Percentiles rank a stretch among this genome's conserved stretches.
phyloP scores from a whole-genome alignment of 768 basidiomycete genomes.

The Crassisporium funariophilum region DNA sequence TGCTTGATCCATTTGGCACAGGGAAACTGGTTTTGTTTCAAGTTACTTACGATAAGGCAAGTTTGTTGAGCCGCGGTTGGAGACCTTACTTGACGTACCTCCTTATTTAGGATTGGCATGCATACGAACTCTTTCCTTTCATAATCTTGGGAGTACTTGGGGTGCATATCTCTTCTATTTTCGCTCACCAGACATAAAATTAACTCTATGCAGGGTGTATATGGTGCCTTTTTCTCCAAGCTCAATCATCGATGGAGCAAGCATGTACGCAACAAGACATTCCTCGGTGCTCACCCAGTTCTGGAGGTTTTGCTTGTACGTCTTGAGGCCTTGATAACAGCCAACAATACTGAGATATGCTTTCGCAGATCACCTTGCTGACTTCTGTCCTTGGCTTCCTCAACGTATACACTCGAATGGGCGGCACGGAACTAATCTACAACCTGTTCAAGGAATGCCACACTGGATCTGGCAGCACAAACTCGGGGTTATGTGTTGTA shows the following conservation, averaged over 20 bases:
- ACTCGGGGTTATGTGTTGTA: constrained; percentile 71
- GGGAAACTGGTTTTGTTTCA: constrained; percentile 93
- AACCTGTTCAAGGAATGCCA: constrained; percentile 89
- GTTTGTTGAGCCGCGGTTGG: constrained; percentile 5
- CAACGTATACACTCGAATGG: constrained; percentile 91
- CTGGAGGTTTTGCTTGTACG: constrained; percentile 81
- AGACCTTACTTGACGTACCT: constrained; percentile 2
- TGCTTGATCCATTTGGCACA: constrained; percentile 94
- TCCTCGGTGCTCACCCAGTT: constrained; percentile 78
- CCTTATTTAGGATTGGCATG: constrained; percentile 80
- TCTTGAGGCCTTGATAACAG: constrained; percentile 3
- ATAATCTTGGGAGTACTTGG: constrained; percentile 87
- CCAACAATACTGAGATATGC: constrained; percentile 4
- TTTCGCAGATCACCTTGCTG: constrained; percentile 66
- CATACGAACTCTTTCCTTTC: constrained; percentile 85
- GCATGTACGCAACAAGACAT: constrained; percentile 78
- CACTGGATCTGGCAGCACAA: constrained; percentile 51
- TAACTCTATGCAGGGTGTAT: constrained; percentile 65
- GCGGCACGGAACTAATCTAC: constrained; percentile 93
- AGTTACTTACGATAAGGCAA: constrained; percentile 84
- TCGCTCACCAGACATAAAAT: constrained; percentile 3
- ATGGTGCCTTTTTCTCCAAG: constrained; percentile 92
- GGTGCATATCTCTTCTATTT: constrained; percentile 45
- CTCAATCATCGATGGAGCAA: constrained; percentile 89
- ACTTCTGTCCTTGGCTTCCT: constrained; percentile 82